These are phyloP conservation scores for Setaria italica DNA, from an alignment of 202 grass and related monocot species.

Conservation along the genomic window DNA sequence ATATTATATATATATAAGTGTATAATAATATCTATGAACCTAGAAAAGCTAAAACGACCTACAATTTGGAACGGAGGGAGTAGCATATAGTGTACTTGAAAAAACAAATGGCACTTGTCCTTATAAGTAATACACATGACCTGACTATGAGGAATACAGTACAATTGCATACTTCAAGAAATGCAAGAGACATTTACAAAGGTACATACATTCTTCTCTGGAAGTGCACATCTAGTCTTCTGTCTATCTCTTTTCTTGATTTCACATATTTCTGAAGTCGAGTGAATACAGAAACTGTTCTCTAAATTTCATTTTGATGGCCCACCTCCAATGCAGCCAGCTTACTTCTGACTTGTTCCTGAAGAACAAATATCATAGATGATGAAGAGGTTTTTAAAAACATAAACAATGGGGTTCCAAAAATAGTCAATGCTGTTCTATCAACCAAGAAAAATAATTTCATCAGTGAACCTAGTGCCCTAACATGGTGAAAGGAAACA, in stretches of 20 bases:
- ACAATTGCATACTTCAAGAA: conserved; percentile 30
- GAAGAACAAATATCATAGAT: conserved; percentile 41
- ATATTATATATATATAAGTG: too few relatives aligned
- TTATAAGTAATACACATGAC: not conserved
- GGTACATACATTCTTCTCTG: conserved; percentile 69
- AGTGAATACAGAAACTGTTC: conserved; percentile 55
- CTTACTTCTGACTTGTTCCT: conserved; percentile 78
- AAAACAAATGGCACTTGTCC: not conserved
- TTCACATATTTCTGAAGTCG: conserved; percentile 71
- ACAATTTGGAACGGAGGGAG: too few relatives aligned
- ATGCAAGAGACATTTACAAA: conserved; percentile 10
- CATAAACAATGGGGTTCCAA: not conserved
- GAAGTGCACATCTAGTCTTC: conserved; percentile 56
- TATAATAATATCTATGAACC: too few relatives aligned
- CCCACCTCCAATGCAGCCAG: conserved; percentile 59
- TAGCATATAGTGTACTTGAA: not conserved
- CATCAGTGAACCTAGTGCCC: conserved; percentile 3
- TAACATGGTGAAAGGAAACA: too few relatives aligned
- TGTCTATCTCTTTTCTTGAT: conserved; percentile 79
- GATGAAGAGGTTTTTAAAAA: conserved; percentile 19
- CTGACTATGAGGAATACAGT: too few relatives aligned
- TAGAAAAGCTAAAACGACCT: too few relatives aligned
- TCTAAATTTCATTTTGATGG: conserved; percentile 74
- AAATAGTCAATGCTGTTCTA: not conserved
- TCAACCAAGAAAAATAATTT: conserved; percentile 19